Conservation (phyloP, 1,139 yeast genomes). For the Trichomonascaceae sp. region DNA sequence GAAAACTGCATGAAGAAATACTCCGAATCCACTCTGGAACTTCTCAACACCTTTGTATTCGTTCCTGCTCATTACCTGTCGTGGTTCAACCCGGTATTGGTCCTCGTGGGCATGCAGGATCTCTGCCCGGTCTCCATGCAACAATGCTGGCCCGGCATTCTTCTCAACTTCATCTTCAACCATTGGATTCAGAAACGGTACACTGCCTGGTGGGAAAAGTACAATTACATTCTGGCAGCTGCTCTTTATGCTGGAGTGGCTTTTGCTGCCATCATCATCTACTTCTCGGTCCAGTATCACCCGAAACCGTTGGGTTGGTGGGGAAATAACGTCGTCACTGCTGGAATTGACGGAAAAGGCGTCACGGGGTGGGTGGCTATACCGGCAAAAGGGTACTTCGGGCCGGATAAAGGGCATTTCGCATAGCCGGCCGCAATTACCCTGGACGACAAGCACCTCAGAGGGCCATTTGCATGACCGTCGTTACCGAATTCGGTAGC, state of each 20-base stretch:
- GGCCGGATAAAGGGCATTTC: constrained; percentile 29
- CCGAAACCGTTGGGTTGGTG: constrained; percentile 25
- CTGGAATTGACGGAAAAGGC: constrained; percentile 35
- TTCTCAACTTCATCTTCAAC: constrained; percentile 47
- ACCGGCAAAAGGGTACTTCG: constrained; percentile 43
- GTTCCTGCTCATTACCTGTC: constrained; percentile 37
- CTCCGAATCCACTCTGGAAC: constrained; percentile 7
- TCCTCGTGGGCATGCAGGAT: constrained; percentile 40
- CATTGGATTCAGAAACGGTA: constrained; percentile 44
- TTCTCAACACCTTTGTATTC: constrained; percentile 19
- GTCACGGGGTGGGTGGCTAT: constrained; percentile 26
- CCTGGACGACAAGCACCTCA: too few relatives aligned
- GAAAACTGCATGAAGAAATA: not conserved
- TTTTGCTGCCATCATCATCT: constrained; percentile 36
- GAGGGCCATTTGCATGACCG: too few relatives aligned
- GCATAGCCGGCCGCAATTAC: too few relatives aligned
- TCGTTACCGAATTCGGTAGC: not conserved
- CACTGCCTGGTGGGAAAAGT: constrained; percentile 41
- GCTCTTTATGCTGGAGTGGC: constrained; percentile 51
- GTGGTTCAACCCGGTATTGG: constrained; percentile 43
- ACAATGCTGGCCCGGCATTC: constrained; percentile 45
- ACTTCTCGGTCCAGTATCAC: constrained; percentile 47
- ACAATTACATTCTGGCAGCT: constrained; percentile 48
- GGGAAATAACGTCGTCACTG: constrained; percentile 11
- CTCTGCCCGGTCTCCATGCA: constrained; percentile 46